Conservation (phyloP, 2,329 filamentous ascomycete species). For the Fusarium coffeatum region DNA sequence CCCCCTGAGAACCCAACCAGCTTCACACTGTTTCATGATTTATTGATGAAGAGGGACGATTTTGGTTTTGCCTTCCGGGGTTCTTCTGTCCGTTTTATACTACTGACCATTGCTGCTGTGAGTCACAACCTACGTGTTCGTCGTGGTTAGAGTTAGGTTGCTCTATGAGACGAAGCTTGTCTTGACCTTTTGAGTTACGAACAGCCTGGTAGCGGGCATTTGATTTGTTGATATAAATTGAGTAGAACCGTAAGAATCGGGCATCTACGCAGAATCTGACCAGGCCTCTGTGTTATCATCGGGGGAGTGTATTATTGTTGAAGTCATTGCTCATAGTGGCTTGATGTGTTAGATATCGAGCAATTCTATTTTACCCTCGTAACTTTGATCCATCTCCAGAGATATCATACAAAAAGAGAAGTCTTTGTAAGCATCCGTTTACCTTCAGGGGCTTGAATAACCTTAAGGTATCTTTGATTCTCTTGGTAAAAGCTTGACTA, state of each 20-base stretch:
- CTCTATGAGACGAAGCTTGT: not conserved
- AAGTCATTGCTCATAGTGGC: not conserved
- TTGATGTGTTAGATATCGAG: not conserved
- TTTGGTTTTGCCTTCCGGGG: not conserved
- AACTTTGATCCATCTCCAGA: not conserved
- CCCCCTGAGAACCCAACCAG: not conserved
- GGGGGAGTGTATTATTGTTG: not conserved
- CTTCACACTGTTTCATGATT: not conserved
- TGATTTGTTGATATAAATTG: not conserved
- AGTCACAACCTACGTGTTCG: not conserved
- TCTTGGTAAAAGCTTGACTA: not conserved
- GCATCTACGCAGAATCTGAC: not conserved
- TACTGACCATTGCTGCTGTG: not conserved
- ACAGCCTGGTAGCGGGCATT: not conserved
- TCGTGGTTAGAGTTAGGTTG: not conserved
- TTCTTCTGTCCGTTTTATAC: not conserved
- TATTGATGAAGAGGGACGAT: not conserved
- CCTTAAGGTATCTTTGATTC: not conserved
- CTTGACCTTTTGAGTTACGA: not conserved
- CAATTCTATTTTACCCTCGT: not conserved
- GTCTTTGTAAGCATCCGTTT: accelerated
- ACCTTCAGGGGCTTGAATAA: not conserved
- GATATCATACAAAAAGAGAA: not conserved
- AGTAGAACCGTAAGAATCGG: not conserved
- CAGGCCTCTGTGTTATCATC: not conserved